Conservation (phyloP, 78 protist genomes). For the Chrysochromulina parva region DNA sequence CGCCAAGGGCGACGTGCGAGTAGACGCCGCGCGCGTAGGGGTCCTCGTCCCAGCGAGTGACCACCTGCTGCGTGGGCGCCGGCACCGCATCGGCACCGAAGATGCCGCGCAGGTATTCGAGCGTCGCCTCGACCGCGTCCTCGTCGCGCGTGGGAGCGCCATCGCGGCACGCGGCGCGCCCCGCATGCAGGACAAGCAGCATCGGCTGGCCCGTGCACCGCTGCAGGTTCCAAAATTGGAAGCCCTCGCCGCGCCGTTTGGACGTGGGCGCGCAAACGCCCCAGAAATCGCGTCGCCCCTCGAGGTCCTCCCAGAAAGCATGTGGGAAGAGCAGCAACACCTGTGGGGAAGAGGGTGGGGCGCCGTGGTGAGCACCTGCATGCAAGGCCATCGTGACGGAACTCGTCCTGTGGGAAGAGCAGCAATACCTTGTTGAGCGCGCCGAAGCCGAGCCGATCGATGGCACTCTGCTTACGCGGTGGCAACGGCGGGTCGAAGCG, state of each 20-base stretch:
- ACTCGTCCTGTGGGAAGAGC: neutral
- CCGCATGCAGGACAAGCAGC: conserved; percentile 10
- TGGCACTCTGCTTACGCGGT: neutral
- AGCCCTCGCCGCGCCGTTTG: conserved; percentile 15
- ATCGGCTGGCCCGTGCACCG: neutral
- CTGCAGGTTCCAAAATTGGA: neutral
- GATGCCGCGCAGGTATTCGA: neutral
- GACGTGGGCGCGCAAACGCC: neutral
- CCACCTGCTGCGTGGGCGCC: neutral
- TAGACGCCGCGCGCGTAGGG: neutral
- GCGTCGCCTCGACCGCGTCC: neutral
- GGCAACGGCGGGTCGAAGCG: conserved; percentile 41
- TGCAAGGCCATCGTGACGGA: too few relatives aligned
- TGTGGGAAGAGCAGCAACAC: too few relatives aligned
- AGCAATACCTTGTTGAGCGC: conserved; percentile 37
- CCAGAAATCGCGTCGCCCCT: neutral
- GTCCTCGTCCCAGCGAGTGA: conserved; percentile 36
- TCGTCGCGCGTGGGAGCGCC: neutral
- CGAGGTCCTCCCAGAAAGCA: neutral
- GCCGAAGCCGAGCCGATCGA: conserved; percentile 50
- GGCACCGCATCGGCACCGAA: neutral
- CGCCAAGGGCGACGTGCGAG: conserved; percentile 4
- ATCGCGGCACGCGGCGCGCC: neutral
- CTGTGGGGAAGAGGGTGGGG: too few relatives aligned
- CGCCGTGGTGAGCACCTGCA: too few relatives aligned